Evolutionary conservation across 371 early-diverging fungal genomes (phyloP).

Genomic region (Syncephalis plumigaleata): DNA sequence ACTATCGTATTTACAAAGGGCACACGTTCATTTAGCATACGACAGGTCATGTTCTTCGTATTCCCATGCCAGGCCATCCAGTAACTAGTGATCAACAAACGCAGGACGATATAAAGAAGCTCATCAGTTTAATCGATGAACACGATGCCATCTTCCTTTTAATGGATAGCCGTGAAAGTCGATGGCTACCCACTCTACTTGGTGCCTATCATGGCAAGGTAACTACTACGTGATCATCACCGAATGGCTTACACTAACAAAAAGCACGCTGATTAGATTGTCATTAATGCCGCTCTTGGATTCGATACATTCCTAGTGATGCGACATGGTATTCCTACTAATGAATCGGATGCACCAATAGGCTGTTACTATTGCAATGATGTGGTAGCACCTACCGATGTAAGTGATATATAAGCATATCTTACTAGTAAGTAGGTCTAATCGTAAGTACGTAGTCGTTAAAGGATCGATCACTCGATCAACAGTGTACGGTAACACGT

Average conservation of each 20-base stretch:
- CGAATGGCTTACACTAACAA: too few species aligned
- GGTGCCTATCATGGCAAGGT: conserved; percentile 36
- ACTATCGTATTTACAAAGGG: too few species aligned
- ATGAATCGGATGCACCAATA: conserved; percentile 15
- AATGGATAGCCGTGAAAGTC: conserved; percentile 87
- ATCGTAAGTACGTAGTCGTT: conserved; percentile 47
- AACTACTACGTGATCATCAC: too few species aligned
- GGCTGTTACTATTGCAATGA: conserved; percentile 97
- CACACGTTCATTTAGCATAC: too few species aligned
- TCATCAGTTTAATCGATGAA: conserved; percentile 36
- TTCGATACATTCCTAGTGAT: conserved; percentile 94
- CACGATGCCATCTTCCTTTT: conserved; percentile 82
- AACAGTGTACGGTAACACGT: conserved; percentile 94
- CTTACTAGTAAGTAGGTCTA: too few species aligned
- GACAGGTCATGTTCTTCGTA: conserved; percentile 41
- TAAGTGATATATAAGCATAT: conserved; percentile 25
- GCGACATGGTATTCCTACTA: conserved; percentile 65
- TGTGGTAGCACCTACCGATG: conserved; percentile 84
- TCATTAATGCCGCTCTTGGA: conserved; percentile 86
- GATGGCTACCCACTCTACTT: conserved; percentile 88
- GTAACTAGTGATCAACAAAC: conserved; percentile 21
- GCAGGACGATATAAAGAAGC: conserved; percentile 23
- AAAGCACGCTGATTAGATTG: conserved; percentile 21
- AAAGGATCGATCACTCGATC: conserved; percentile 82
- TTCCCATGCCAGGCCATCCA: conserved; percentile 93